Evolutionary conservation across 192 early-diverging fungal genomes (phyloP).

Genomic region (Gorgonomyces haynaldii): DNA sequence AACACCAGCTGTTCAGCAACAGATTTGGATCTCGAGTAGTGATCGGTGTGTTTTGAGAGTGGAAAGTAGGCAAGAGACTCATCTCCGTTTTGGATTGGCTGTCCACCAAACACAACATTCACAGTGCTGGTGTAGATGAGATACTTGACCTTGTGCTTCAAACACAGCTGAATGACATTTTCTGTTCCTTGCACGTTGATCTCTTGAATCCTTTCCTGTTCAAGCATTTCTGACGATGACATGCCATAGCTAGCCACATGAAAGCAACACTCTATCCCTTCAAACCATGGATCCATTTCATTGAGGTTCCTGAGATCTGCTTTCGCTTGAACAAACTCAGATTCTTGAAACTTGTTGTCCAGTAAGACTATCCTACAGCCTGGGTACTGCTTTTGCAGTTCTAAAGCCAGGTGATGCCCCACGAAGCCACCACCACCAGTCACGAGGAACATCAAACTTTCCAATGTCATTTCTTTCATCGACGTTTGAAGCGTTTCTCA

Average conservation of each 20-base stretch:
- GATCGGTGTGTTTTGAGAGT: conserved; percentile 1
- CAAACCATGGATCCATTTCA: too few relatives aligned
- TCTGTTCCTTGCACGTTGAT: conserved; percentile 6
- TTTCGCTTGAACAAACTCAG: too few relatives aligned
- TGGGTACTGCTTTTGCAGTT: background rate
- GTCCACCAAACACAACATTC: conserved; percentile 8
- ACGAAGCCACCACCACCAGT: background rate
- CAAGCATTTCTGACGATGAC: conserved; percentile 3
- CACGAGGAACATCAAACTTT: too few relatives aligned
- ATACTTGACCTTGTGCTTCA: background rate
- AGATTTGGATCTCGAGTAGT: conserved; percentile 4
- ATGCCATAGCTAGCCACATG: conserved; percentile 10
- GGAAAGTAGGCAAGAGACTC: conserved; percentile 2
- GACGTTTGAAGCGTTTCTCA: too few relatives aligned
- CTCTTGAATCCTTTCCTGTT: background rate
- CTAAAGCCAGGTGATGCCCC: background rate
- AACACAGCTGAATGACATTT: background rate
- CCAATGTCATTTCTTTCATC: too few relatives aligned
- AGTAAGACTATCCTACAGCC: background rate
- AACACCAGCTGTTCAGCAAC: conserved; percentile 1
- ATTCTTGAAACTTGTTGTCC: too few relatives aligned
- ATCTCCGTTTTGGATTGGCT: conserved; percentile 1
- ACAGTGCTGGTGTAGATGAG: conserved; percentile 4
- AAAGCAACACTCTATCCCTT: background rate
- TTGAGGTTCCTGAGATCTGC: too few relatives aligned